These are phyloP conservation scores for Boletus reticuloceps DNA, from an alignment of 768 basidiomycete genomes.

Conservation along the genomic window DNA sequence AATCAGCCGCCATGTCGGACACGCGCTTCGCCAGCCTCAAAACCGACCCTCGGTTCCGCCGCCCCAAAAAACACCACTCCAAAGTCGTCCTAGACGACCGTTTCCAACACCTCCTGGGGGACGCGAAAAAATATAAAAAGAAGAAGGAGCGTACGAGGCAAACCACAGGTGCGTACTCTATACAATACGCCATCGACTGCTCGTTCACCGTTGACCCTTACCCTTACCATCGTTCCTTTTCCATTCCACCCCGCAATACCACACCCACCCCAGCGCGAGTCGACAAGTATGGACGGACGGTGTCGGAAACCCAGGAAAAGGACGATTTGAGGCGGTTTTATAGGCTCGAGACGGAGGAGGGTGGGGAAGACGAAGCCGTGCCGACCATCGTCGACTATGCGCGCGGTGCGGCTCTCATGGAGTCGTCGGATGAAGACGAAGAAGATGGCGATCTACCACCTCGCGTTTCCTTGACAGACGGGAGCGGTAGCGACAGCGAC, in stretches of 20 bases:
- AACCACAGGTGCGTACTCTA: conserved; percentile 20
- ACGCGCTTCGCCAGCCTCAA: conserved; percentile 84
- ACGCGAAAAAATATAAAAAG: conserved; percentile 40
- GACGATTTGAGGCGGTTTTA: conserved; percentile 83
- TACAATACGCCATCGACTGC: background rate
- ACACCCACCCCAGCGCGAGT: conserved; percentile 47
- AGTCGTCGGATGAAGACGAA: conserved; percentile 83
- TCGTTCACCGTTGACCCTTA: background rate
- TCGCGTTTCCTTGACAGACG: conserved; percentile 26
- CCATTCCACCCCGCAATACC: background rate
- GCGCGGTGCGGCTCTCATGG: conserved; percentile 82
- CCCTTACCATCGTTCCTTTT: background rate
- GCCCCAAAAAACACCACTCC: conserved; percentile 71
- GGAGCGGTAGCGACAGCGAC: conserved; percentile 49
- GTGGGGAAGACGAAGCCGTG: conserved; percentile 17
- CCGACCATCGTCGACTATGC: conserved; percentile 70
- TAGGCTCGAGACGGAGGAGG: conserved; percentile 50
- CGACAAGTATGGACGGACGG: conserved; percentile 85
- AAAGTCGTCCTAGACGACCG: conserved; percentile 92
- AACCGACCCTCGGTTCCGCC: conserved; percentile 91
- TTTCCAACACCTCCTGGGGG: conserved; percentile 76
- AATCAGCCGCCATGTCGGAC: conserved; percentile 53
- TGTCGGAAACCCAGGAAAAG: conserved; percentile 65
- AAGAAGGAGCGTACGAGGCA: conserved; percentile 28
- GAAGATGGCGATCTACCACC: conserved; percentile 16